Evolutionary conservation across 2,329 filamentous ascomycete species (phyloP), one percentile per base, ranked within the genome.

Genomic region (Cephalotrichum gorgonifer): DNA sequence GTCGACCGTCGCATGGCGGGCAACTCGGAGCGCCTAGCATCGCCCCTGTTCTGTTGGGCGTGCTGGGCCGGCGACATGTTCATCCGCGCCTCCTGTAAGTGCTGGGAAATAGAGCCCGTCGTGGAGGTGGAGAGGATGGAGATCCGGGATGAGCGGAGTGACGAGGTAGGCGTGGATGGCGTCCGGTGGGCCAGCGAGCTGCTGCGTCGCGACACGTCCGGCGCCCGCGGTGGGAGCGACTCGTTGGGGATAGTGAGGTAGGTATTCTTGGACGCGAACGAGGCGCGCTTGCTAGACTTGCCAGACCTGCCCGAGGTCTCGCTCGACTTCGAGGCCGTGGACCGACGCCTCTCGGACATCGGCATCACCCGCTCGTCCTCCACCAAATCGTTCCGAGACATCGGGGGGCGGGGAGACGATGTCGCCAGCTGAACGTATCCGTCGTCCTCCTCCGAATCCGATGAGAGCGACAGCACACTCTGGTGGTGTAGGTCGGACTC

Each of bases 381-480:
- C 5, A 23, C 6, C 14, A 43, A 11, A 11, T 27, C 23, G 17
- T 33, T 23, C 6, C 15, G 35, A 6, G 35, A 39, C 35, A 6
- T 6, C n/a, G 17, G n/a, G 6, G 35, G 35, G 30, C 35, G 11
- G 17, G 50, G 28, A 31, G 44, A 42, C 20, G 45, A 23, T 22
- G 17, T 27, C 25, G n/a, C n/a, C 27, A n/a, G 42, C 12, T 44
- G 15, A 6, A 44, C n/a, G 17, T 56, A 58, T 25, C 64, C 68
- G 26, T 72, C 71, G 5, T 75, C 74, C 50, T 75, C 74, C 50
- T 80, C 77, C 0, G 76, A 79, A 52, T 79, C 76, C 0, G 76
- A 79, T 2, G 76, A 79, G 1, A 81, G 66, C 1, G 76, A 74
- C 14, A 81, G 61, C 1, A 81, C 68, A 52, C 77, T 80, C 51